Evolutionary conservation across 306 rosid species (phyloP), one percentile per base, ranked within the genome.

Genomic region (Dryas drummondii): DNA sequence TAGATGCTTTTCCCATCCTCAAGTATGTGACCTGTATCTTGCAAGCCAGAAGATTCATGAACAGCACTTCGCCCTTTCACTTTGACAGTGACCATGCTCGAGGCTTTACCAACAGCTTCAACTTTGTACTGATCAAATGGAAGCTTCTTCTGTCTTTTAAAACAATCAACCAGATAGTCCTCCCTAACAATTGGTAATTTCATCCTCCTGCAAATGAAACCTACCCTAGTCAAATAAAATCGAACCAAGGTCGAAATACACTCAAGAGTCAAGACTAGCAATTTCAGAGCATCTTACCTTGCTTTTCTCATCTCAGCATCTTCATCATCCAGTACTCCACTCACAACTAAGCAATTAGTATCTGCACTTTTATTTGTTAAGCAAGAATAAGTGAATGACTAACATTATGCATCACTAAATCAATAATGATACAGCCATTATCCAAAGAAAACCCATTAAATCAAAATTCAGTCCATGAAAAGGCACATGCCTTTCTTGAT

Each of bases 1-100:
- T 90, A 92, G 76, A 94, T 94, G 83, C 89, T 92, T 75, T 85
- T 83, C 71, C 93, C 96, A 70, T 90, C 93, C 83, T 88, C 99
- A 12, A 94, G 97, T 72, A 94, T 90, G 91, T 94, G 97, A 54
- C 99, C 92, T 9, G 88, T 85, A 77, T 92, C 99, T 79, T 90
- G 96, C 63, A 92, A 79, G 76, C 99, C 97, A 75, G 97, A 94
- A 73, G 84, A 84, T 84, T 92, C 96, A 32, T 92, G 96, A 79
- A 94, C 96, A 44, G 98, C 91, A 87, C 99, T 90, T 19, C 72
- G 84, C 57, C 98, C 99, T 82, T 94, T 92, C 84, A 94, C 99
- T 87, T 91, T 94, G 74, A 94, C 85, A 45, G 99, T 94, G 80
- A 88, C 90, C 91, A 90, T 85, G 83, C 97, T 89, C 63, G 97